phyloP scores from a whole-genome alignment of 73 alveolate species.

The Blepharisma japonicum region DNA sequence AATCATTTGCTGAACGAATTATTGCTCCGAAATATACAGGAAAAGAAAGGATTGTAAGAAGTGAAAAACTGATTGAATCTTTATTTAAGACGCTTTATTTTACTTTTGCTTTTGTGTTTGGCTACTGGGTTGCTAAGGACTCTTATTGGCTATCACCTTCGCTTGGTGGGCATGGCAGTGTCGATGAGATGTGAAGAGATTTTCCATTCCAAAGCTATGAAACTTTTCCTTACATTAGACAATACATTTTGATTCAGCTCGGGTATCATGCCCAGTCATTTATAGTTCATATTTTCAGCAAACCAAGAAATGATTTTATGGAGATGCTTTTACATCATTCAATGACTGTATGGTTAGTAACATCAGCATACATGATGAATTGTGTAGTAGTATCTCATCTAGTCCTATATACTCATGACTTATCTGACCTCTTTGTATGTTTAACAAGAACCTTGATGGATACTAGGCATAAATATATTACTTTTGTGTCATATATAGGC shows the following conservation, averaged over 20 bases:
- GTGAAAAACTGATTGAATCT: neutral
- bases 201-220: neutral
- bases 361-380: slow-evolving; percentile 8
- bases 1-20: neutral
- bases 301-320: slow-evolving; percentile 26
- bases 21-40: neutral
- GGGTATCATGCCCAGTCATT: neutral
- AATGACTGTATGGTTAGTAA: slow-evolving; percentile 11
- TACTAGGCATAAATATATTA: neutral
- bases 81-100: neutral
- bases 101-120: neutral
- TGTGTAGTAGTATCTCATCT: neutral
- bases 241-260: neutral
- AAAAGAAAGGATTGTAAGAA: neutral
- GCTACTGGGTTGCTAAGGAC: slow-evolving; percentile 6
- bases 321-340: slow-evolving; percentile 32
- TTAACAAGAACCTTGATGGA: neutral
- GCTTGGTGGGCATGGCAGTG: neutral
- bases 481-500: neutral
- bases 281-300: neutral
- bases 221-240: neutral
- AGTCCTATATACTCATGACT: neutral
- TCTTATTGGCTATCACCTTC: neutral
- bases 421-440: neutral
- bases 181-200: neutral